A percentile compares a stretch with the other conserved stretches of the same genome.
Evolutionary conservation across 139 green algal species (phyloP).

Genomic region (Chlamydomonas incerta): DNA sequence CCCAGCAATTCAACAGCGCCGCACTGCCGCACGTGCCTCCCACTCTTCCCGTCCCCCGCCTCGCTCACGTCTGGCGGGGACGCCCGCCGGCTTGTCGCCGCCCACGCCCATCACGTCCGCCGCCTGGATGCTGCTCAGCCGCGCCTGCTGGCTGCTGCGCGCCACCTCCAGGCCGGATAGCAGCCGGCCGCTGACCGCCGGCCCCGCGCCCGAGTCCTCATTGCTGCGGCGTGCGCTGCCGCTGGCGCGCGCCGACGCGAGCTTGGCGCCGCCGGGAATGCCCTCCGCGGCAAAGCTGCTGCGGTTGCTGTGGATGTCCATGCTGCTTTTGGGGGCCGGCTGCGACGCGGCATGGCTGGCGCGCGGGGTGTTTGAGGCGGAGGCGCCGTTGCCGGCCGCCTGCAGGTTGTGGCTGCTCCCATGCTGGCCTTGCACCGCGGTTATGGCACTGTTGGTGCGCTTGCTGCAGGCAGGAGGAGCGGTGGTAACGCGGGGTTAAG

Average conservation of each 20-base stretch:
- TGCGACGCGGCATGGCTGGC: too few relatives aligned
- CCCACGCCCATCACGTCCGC: conserved; percentile 38
- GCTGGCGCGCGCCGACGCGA: conserved; percentile 45
- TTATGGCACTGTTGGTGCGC: too few relatives aligned
- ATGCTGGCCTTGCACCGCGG: too few relatives aligned
- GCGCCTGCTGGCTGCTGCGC: conserved; percentile 26
- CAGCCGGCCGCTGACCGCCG: neutral
- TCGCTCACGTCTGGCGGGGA: neutral
- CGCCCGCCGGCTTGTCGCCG: neutral
- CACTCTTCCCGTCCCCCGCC: neutral
- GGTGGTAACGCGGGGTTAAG: too few relatives aligned
- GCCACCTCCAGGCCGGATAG: neutral
- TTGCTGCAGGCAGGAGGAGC: too few relatives aligned
- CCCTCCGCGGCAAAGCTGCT: conserved; percentile 62
- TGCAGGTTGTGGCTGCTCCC: too few relatives aligned
- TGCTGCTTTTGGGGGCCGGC: too few relatives aligned
- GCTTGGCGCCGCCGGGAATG: neutral
- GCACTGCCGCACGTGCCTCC: too few relatives aligned
- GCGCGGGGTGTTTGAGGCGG: too few relatives aligned
- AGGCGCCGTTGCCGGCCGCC: too few relatives aligned
- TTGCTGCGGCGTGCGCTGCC: neutral
- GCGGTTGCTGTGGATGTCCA: conserved; percentile 28
- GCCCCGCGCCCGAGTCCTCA: neutral
- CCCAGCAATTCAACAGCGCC: too few relatives aligned
- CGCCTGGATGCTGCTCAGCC: conserved; percentile 32